Evolutionary conservation across 345 rosid species (phyloP), one percentile per base, ranked within the genome.

Genomic region (Ceriops decandra): DNA sequence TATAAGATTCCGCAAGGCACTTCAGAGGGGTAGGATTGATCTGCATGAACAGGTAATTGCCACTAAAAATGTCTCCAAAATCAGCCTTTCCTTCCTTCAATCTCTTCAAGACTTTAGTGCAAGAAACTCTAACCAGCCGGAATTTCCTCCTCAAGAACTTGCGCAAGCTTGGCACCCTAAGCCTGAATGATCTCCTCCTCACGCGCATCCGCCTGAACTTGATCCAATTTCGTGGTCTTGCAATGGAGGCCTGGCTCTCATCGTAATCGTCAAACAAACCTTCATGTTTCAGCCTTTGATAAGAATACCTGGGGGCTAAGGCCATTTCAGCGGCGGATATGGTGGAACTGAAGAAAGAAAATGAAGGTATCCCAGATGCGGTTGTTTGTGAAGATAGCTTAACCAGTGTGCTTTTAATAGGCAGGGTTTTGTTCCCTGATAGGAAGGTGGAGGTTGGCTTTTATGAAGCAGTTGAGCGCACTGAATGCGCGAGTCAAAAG

Each of bases 1-100:
- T 20, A 30, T 56, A 46, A 7, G 63, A 33, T 59, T 59, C 66
- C 52, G 77, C 71, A 28, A 77, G 51, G 64, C 52, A 72, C 72
- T 79, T 85, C 36, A 85, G 66, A 35, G 90, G 75, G 60, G 85
- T 62, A 36, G 93, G 96, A 72, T 81, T 88, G 46, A 90, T 78
- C 72, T 83, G 96, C 82, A 88, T 30, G 80, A 90, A 85, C 32
- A 90, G 78, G 73, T 88, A 90, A 33, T 88, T 90, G 57, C 91
- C 96, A 69, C 90, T 86, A 75, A 90, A 90, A 31, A 90, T 83
- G 76, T 90, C 96, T 52, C 89, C 89, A 72, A 88, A 80, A 72
- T 85, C 87, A 64, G 80, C 73, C 72, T 81, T 85, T 52, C 96
- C 80, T 63, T 84, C 85, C 64, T 81, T 86, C 62, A 88, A 73